Evolutionary conservation across 208 protist species (phyloP).

Genomic region (Tritrichomonas foetus): DNA sequence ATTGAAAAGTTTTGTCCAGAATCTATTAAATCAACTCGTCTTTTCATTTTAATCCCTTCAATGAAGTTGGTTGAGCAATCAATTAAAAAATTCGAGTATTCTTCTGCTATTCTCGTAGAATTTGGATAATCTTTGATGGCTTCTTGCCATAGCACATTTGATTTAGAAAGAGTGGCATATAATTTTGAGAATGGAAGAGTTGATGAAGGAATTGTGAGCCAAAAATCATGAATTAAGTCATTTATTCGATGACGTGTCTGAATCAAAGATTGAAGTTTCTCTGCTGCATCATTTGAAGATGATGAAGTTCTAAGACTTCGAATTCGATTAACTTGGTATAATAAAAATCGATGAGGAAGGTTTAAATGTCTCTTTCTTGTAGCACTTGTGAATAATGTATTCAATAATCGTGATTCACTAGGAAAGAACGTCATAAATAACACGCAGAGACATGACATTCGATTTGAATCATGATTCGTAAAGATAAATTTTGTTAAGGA

Average conservation of each 20-base stretch:
- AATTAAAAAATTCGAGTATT: not conserved
- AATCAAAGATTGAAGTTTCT: not conserved
- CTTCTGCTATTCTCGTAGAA: not conserved
- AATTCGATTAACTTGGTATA: not conserved
- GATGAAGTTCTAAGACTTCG: not conserved
- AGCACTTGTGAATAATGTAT: not conserved
- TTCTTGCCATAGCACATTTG: not conserved
- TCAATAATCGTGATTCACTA: not conserved
- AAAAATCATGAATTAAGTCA: not conserved
- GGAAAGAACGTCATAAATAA: not conserved
- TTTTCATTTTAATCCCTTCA: not conserved
- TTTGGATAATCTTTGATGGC: not conserved
- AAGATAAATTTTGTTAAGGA: not conserved
- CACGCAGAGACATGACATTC: not conserved
- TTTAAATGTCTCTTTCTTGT: not conserved
- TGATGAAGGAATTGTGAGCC: not conserved
- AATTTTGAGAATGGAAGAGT: not conserved
- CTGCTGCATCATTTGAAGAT: not conserved
- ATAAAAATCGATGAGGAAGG: not conserved
- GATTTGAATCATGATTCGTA: not conserved
- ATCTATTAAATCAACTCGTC: not conserved
- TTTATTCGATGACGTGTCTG: not conserved
- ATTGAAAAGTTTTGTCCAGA: not conserved
- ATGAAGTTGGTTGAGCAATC: not conserved
- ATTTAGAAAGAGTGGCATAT: too few species aligned